Base-by-base conservation (phyloP, 2,329 filamentous ascomycete species). In the Pseudocercospora macadamiae region DNA sequence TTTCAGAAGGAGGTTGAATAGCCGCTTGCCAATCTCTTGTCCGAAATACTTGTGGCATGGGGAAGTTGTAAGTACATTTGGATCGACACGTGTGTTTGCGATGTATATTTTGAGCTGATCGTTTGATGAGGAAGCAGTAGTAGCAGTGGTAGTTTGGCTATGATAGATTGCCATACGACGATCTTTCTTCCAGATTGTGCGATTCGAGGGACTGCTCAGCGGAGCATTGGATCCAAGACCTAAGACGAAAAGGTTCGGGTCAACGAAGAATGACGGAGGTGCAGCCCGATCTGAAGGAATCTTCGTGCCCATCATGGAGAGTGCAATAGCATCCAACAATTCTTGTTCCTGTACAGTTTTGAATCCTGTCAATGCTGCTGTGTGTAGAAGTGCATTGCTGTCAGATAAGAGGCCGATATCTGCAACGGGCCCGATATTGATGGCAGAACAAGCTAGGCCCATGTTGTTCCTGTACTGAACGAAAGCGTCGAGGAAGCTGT, bases 391-490 rank as follows among this genome's bases (percentile, higher is more conserved):
- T 12, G 32, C 32, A 3, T 34, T n/a, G 10, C n/a, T n/a, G n/a
- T 34, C 32, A 12, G 32, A 34, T n/a, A 34, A 34, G n/a, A 34
- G 32, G 32, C 79, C 79, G 3, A 75, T 67, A 4, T 73, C 77
- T 2, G 71, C 69, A 7, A 87, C 77, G 1, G 77, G 77, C 0
- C 82, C 83, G 12, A 87, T 72, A 64, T 86, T 79, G 1, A 88
- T 73, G 0, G 78, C 77, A 0, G 79, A 75, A 23, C 78, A 80
- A 2, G 77, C 72, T 2, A 80, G 68, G 1, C 79, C 79, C 23
- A 68, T 69, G 1, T 67, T 67, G 0, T 73, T 70, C 2, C 80
- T 74, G 60, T 79, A 71, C 21, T 74, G 71, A 3, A 71, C 74
- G 23, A 69, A 63, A 36, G 39, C 44, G 37, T 63, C 58, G 10